Base-by-base conservation (phyloP, 129 eudicot genomes). In the Artemisia annua region DNA sequence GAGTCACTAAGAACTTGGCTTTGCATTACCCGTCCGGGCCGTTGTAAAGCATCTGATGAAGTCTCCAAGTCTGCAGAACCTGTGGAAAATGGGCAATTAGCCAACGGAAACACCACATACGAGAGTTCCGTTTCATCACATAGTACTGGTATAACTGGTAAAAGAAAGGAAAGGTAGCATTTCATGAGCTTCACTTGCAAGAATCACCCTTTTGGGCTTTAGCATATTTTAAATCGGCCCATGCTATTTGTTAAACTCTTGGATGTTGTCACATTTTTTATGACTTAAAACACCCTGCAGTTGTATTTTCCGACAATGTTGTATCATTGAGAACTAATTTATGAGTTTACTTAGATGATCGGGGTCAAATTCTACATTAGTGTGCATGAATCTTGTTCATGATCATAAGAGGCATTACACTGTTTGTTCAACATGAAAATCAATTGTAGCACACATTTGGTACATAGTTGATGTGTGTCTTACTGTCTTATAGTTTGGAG, bases 1-100 rank as follows among this genome's bases (percentile, higher is more conserved):
- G 90, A 87, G 79, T 75, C 83, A 11, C 78, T 66, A 74, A 85
- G 96, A 83, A 85, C 80, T 11, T 93, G 98, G 98, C 87, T 93
- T 30, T 93, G 98, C 69, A 76, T 84, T 35, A 85, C 90, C 65
- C 84, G 87, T 54, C 46, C 80, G 46, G 82, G 72, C 32, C 66
- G 18, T 24, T 60, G 54, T 71, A 81, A 86, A 65, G 60, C 74
- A 52, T 53, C 59, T 2, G 74, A 73, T 15, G 74, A 78, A 43
- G 48, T 30, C 16, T 11, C 44, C 35, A 48, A 24, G 3, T 2
- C 44, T 49, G 48, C 43, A 65, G 79, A 77, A 51, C 71, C 62
- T 30, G 46, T 52, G 66, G 14, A 56, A 58, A 50, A 55, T 51
- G 28, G 52, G 46, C 56, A 44, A 56, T 32, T 35, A 53, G 17